Base-by-base conservation (phyloP, 2,329 filamentous ascomycete species). In the Aspergillus sp. region DNA sequence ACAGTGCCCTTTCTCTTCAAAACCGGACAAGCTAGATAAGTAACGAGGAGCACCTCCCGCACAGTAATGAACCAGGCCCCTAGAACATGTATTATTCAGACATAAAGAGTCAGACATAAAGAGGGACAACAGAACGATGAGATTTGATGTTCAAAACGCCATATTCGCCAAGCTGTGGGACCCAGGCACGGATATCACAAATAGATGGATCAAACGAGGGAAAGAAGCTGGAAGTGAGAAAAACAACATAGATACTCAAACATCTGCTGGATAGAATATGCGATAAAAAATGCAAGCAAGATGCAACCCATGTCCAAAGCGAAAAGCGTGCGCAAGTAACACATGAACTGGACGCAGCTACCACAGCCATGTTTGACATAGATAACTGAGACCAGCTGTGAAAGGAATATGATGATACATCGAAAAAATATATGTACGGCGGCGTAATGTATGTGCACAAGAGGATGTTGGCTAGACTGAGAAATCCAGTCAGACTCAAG, bases 321-420 rank as follows among this genome's bases (percentile, higher is more conserved):
- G 50, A 53, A 50, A 59, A 44, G 18, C n/a, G 32, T 39, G 45
- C 22, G 26, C 5, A 58, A 60, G 36, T 58, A 58, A 62, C 55
- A 62, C 59, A 60, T 47, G 30, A 58, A 55, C 56, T 53, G 36
- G 51, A 52, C 47, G 34, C 13, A 47, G 41, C 13, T 48, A 38
- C 56, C 56, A 49, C 50, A 59, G 44, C 48, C 41, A 50, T 55
- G 48, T n/a, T 49, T 48, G 59, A 56, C 48, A 54, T 55, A 55
- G 55, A 56, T 60, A 51, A 44, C 59, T 22, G 45, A 38, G 50
- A n/a, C 61, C 58, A 52, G 57, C 43, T 34, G 48, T 44, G 60
- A 65, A 64, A 55, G 20, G 43, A 58, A 63, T 52, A 55, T 70
- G 68, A 67, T 71, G 59, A 64, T 71, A 71, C 66, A 72, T 68